Conservation (phyloP, 768 basidiomycete genomes). For the Cantharellus anzutake region DNA sequence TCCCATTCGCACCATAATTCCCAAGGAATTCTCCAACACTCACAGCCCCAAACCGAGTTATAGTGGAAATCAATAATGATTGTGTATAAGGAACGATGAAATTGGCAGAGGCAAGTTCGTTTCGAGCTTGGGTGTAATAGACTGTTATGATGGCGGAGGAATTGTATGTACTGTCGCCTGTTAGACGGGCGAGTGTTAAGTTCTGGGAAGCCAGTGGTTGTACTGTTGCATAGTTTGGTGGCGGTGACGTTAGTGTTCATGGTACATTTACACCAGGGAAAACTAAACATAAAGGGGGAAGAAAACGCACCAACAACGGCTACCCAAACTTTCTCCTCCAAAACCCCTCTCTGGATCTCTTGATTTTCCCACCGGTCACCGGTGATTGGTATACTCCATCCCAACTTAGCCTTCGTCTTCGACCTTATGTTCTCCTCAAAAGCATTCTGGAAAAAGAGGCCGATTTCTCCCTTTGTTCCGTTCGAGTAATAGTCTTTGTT, state of each 20-base stretch:
- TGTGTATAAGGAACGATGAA: constrained; percentile 22
- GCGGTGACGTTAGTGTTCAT: background rate
- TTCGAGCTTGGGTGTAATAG: constrained; percentile 19
- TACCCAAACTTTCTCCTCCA: constrained; percentile 24
- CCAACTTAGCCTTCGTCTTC: constrained; percentile 10
- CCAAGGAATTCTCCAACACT: constrained; percentile 9
- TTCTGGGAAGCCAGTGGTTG: constrained; percentile 4
- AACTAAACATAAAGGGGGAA: too few relatives aligned
- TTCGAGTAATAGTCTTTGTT: background rate
- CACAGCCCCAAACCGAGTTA: background rate
- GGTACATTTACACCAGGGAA: background rate
- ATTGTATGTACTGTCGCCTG: constrained; percentile 6
- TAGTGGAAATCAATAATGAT: constrained; percentile 11
- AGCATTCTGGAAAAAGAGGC: background rate
- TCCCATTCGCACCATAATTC: constrained; percentile 18
- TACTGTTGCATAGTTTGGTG: background rate
- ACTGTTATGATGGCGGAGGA: background rate
- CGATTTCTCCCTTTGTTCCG: background rate
- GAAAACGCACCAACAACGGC: constrained; percentile 21
- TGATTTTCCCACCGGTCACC: constrained; percentile 14
- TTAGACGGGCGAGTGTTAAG: constrained; percentile 3
- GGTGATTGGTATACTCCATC: constrained; percentile 13
- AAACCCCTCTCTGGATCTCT: constrained; percentile 17
- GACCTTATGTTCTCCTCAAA: background rate
- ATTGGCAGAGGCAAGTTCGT: constrained; percentile 23